Conservation (phyloP, 176 grass and related monocot species). For the Triticum monococcum region DNA sequence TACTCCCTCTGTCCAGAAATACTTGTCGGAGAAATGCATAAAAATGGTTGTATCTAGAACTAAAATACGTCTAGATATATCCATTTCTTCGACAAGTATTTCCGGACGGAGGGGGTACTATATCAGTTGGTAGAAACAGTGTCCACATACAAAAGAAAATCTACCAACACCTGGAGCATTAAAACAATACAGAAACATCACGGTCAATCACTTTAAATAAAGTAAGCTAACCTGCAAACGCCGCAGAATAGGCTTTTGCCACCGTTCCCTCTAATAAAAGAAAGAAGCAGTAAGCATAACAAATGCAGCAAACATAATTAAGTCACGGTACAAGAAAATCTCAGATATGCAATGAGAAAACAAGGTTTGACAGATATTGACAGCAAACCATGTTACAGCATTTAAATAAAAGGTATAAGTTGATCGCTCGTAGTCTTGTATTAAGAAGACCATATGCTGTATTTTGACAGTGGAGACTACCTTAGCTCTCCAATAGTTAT, state of each 20-base stretch:
- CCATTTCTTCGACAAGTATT: too few relatives aligned
- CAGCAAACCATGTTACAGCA: constrained; percentile 2
- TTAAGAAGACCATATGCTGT: constrained; percentile 5
- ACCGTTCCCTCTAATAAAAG: constrained; percentile 74
- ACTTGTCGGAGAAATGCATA: too few relatives aligned
- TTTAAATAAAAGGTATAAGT: constrained; percentile 18
- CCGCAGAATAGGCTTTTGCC: constrained; percentile 98
- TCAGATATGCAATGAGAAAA: not conserved
- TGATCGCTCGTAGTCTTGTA: not conserved
- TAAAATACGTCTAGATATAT: too few relatives aligned
- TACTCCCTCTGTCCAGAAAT: too few relatives aligned
- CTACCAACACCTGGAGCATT: not conserved
- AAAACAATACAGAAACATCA: not conserved
- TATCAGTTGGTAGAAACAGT: not conserved
- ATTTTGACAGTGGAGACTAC: constrained; percentile 38
- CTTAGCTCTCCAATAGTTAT: constrained; percentile 96
- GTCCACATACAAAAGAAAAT: constrained; percentile 19
- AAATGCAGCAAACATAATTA: constrained; percentile 11
- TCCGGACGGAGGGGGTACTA: not conserved
- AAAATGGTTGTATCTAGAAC: too few relatives aligned
- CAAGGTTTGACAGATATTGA: not conserved
- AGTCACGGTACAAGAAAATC: not conserved
- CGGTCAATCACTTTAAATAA: constrained; percentile 16
- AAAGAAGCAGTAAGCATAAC: constrained; percentile 29
- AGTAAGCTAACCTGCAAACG: constrained; percentile 74